These are phyloP conservation scores for Dendrobium catenatum DNA, from an alignment of 106 monocot species.

Conservation along the genomic window DNA sequence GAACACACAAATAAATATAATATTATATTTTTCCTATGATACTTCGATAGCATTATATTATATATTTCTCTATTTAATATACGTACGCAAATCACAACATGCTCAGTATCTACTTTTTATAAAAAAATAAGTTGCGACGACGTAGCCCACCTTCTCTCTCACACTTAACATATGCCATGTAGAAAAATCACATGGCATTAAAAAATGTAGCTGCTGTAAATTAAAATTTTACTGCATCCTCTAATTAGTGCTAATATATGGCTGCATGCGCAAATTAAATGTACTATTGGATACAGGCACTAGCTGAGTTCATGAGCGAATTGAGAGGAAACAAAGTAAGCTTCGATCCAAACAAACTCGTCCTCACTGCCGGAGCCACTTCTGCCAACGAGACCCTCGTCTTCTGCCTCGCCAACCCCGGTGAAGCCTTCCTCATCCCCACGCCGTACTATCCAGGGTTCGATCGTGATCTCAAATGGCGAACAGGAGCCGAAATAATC, in stretches of 20 bases:
- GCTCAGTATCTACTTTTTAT: too few relatives aligned
- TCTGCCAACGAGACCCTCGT: conserved; percentile 72
- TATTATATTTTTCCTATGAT: too few relatives aligned
- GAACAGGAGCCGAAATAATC: conserved; percentile 67
- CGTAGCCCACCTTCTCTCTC: too few relatives aligned
- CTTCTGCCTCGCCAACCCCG: conserved; percentile 77
- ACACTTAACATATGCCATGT: too few relatives aligned
- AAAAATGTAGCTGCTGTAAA: too few relatives aligned
- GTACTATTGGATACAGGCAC: conserved; percentile 24
- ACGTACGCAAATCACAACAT: too few relatives aligned
- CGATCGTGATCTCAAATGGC: conserved; percentile 74
- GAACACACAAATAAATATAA: too few relatives aligned
- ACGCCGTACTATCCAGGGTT: conserved; percentile 94
- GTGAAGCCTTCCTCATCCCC: conserved; percentile 73
- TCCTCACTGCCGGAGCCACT: conserved; percentile 78
- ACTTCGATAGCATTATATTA: too few relatives aligned
- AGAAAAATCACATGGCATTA: too few relatives aligned
- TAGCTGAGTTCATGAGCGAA: conserved; percentile 60
- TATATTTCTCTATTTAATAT: too few relatives aligned
- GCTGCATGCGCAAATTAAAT: neutral
- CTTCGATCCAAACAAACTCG: conserved; percentile 57
- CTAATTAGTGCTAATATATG: neutral
- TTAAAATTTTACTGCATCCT: neutral
- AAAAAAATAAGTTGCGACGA: too few relatives aligned
- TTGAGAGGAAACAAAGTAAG: conserved; percentile 42